These are phyloP conservation scores for Stylonectria norvegica DNA, from an alignment of 2,329 filamentous ascomycete genomes.

Conservation along the genomic window DNA sequence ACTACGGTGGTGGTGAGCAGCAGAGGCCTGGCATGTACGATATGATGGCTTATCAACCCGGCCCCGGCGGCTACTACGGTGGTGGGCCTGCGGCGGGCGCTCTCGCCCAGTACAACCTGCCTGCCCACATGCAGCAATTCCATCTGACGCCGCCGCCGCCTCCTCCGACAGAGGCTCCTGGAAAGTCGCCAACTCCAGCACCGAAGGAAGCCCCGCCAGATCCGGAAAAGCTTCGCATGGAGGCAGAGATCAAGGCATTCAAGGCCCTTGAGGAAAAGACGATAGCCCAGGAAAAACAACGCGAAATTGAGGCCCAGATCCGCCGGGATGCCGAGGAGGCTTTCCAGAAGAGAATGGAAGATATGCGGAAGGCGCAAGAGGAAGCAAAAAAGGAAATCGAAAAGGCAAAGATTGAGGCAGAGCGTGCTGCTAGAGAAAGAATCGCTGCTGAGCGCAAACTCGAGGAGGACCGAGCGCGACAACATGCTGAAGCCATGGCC, in stretches of 20 bases:
- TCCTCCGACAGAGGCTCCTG: constrained; percentile 41
- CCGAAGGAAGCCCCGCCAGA: constrained; percentile 44
- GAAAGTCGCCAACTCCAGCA: constrained; percentile 38
- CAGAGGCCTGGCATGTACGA: constrained; percentile 46
- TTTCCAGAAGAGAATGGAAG: constrained; percentile 27
- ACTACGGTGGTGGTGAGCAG: constrained; percentile 39
- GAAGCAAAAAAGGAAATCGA: constrained; percentile 38
- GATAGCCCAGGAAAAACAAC: constrained; percentile 44
- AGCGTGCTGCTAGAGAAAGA: constrained; percentile 44
- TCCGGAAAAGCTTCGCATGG: constrained; percentile 58
- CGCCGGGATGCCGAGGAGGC: constrained; percentile 46
- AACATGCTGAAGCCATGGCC: constrained; percentile 44
- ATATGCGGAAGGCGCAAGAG: constrained; percentile 23
- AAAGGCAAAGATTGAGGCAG: constrained; percentile 28
- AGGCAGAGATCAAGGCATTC: constrained; percentile 54
- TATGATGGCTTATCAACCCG: constrained; percentile 53
- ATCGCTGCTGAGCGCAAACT: constrained; percentile 37
- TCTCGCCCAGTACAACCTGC: constrained; percentile 27
- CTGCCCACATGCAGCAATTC: constrained; percentile 37
- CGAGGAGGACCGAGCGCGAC: constrained; percentile 34
- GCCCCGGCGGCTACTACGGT: constrained; percentile 35
- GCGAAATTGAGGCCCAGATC: constrained; percentile 43
- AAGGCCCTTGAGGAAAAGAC: constrained; percentile 45
- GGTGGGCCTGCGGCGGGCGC: constrained; percentile 24
- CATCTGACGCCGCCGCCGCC: constrained; percentile 40